These are phyloP conservation scores for Mycena venus DNA, from an alignment of 768 basidiomycete genomes.

Conservation along the genomic window DNA sequence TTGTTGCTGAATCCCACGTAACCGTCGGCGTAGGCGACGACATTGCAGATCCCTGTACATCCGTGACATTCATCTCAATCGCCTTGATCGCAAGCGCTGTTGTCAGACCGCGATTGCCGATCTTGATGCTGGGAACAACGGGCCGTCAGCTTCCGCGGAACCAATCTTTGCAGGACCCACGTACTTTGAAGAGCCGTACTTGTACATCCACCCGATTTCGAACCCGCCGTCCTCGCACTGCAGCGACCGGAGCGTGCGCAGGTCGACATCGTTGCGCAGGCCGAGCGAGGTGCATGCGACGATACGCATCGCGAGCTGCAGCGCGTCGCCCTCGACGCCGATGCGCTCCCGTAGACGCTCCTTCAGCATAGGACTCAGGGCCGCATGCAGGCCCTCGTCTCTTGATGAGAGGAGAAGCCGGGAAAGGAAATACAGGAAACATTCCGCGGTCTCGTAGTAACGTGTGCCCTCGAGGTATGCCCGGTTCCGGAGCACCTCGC, in stretches of 20 bases:
- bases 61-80: slow-evolving; percentile 41
- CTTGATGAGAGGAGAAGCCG: slow-evolving; percentile 55
- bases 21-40: slow-evolving; percentile 14
- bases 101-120: slow-evolving; percentile 68
- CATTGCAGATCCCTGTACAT: background rate
- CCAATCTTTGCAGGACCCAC: background rate
- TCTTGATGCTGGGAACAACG: slow-evolving; percentile 43
- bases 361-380: slow-evolving; percentile 55
- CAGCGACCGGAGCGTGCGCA: slow-evolving; percentile 57
- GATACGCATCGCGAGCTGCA: slow-evolving; percentile 72
- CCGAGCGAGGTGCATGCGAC: slow-evolving; percentile 58
- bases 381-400: slow-evolving; percentile 51
- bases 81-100: slow-evolving; percentile 69
- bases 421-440: slow-evolving; percentile 65
- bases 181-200: slow-evolving; percentile 56
- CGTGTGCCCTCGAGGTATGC: slow-evolving; percentile 69
- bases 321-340: slow-evolving; percentile 62
- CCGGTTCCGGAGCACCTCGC: slow-evolving; percentile 62
- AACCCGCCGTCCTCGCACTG: slow-evolving; percentile 71
- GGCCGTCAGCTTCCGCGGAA: background rate
- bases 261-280: slow-evolving; percentile 57
- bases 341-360: slow-evolving; percentile 64
- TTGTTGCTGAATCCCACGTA: background rate
- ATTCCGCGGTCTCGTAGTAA: slow-evolving; percentile 66
- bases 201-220: slow-evolving; percentile 69